Evolutionary conservation across 2,329 filamentous ascomycete species (phyloP).

Genomic region (Cladosporium halotolerans): DNA sequence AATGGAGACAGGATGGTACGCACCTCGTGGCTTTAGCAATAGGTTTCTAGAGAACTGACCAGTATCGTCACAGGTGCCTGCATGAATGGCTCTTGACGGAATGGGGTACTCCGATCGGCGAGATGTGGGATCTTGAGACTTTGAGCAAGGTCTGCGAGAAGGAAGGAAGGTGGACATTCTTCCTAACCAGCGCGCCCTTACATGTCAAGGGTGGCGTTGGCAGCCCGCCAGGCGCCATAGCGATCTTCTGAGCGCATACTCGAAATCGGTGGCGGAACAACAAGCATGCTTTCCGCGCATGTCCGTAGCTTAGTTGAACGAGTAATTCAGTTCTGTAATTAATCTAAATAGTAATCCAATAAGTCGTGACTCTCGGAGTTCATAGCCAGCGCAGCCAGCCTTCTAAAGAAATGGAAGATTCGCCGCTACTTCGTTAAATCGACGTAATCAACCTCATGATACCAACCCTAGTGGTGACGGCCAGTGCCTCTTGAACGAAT

Average conservation of each 20-base stretch:
- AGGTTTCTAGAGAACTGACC: background rate
- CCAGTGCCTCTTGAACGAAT: no score
- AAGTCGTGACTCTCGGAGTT: no score
- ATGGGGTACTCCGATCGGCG: constrained; percentile 37
- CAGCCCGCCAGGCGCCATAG: constrained; percentile 24
- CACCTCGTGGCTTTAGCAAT: constrained; percentile 11
- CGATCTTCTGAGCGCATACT: constrained; percentile 24
- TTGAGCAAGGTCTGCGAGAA: constrained; percentile 32
- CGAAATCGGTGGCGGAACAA: no score
- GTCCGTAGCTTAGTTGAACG: no score
- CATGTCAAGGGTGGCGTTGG: constrained; percentile 33
- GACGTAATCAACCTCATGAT: no score
- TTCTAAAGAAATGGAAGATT: no score
- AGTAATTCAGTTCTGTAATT: no score
- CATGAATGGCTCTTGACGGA: constrained; percentile 34
- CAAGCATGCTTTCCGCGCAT: no score
- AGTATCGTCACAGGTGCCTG: constrained; percentile 15
- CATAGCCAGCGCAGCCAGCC: no score
- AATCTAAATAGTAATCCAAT: no score
- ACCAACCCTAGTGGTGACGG: no score
- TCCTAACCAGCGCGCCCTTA: constrained; percentile 35
- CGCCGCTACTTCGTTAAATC: background rate
- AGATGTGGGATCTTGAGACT: constrained; percentile 37
- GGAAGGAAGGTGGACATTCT: constrained; percentile 34
- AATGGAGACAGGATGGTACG: constrained; percentile 17